Evolutionary conservation across 345 rosid species (phyloP).

Genomic region (Lepidium didymum): DNA sequence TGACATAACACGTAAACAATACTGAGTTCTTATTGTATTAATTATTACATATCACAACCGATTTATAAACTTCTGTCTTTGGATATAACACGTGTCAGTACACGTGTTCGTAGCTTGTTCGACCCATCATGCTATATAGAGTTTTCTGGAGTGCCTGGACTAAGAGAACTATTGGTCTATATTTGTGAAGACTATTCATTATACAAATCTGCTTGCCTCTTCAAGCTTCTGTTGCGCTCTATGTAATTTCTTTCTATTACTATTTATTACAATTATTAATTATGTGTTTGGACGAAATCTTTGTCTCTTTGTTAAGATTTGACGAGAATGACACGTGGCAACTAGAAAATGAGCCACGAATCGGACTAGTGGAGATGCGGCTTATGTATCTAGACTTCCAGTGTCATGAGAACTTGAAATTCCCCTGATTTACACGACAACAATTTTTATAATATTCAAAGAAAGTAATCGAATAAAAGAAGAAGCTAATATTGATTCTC

Average conservation of each 20-base stretch:
- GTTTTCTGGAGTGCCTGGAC: slow-evolving; percentile 12
- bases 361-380: background rate
- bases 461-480: background rate
- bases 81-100: background rate
- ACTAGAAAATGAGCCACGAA: background rate
- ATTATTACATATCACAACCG: background rate
- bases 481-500: background rate
- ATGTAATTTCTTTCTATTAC: background rate
- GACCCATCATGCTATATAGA: slow-evolving; percentile 12
- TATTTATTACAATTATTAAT: background rate
- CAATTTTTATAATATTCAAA: background rate
- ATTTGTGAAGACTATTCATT: background rate
- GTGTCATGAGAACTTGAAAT: slow-evolving; percentile 18
- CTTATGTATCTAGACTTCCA: slow-evolving; percentile 28
- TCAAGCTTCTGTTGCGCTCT: slow-evolving; percentile 11
- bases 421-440: slow-evolving; percentile 19
- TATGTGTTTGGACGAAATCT: slow-evolving; percentile 18
- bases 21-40: background rate
- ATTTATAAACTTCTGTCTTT: background rate
- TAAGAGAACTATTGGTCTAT: background rate
- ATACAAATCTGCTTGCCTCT: slow-evolving; percentile 8
- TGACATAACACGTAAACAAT: background rate
- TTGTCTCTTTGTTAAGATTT: slow-evolving; percentile 7
- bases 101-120: slow-evolving; percentile 7
- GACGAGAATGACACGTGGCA: slow-evolving; percentile 14